Evolutionary conservation across 1,139 yeast species (phyloP), one percentile per base, ranked within the genome.

Genomic region (Blastobotrys elegans): DNA sequence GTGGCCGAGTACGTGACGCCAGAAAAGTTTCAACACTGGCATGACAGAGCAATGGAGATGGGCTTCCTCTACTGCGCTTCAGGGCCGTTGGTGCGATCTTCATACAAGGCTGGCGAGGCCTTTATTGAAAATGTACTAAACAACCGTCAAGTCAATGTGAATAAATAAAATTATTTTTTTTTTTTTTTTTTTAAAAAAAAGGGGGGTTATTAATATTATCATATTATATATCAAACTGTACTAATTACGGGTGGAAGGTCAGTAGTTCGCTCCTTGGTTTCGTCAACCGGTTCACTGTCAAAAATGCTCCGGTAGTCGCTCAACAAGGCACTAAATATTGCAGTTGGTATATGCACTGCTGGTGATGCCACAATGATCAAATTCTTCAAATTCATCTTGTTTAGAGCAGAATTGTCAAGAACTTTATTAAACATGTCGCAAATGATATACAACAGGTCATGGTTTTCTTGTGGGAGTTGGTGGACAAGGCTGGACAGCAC

Each of bases 51-150:
- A 0, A 74, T 86, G 64, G 88, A 84, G 40, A 71, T 90, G 79
- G 98, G 98, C 1, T 94, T 94, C 75, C 71, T 89, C 46, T 92
- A 94, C 63, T 95, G 96, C 64, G 98, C 98, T 2, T 84, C 95
- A 57, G 98, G 98, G 2, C 98, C 99, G 5, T 75, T 94, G 60
- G 97, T 94, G 14, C 79, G 99, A 65, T 88, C 97, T 1, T 86
- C 96, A 1, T 94, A 94, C 69, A 94, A 92, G 68, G 99, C 99
- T 16, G 99, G 99, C 53, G 99, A 94, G 67, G 89, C 96, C 1
- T 94, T 89, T 61, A 90, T 94, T 60, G 98, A 94, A 68, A 92
- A 92, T 62, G 95, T 92, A 32, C 74, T 94, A 54, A 82, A 83
- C 62, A 86, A 86, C 70, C 80, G 94, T 64, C 42, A 44, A n/a